A percentile compares a stretch with the other conserved stretches of the same genome.
Evolutionary conservation across 345 rosid species (phyloP).

Genomic region (Anastatica hierochuntica): DNA sequence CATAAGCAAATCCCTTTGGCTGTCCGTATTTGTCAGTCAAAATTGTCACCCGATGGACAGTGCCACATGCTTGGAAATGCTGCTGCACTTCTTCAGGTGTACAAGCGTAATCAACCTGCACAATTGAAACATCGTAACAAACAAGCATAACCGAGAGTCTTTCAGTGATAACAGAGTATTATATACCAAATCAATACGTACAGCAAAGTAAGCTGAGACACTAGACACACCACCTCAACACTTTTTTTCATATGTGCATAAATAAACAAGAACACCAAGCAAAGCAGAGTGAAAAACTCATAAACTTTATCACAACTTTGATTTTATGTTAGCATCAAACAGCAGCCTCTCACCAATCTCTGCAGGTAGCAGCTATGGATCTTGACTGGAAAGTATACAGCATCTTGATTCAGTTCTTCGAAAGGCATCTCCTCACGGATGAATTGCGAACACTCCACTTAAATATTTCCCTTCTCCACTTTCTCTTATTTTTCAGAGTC

Average conservation of each 20-base stretch:
- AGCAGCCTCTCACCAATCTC: conserved; percentile 44
- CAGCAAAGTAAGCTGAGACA: not conserved
- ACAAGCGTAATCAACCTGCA: conserved; percentile 91
- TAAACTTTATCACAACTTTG: no score
- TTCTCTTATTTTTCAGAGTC: conserved; percentile 6
- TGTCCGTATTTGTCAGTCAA: conserved; percentile 89
- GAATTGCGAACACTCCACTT: conserved; percentile 7
- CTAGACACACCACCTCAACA: not conserved
- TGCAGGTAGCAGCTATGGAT: conserved; percentile 29
- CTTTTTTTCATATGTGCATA: not conserved
- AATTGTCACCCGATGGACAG: conserved; percentile 88
- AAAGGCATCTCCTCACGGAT: conserved; percentile 3
- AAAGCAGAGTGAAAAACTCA: conserved; percentile 10
- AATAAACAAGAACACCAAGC: conserved; percentile 1
- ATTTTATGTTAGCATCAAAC: conserved; percentile 27
- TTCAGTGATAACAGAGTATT: not conserved
- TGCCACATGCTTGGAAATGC: conserved; percentile 94
- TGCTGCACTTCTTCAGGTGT: conserved; percentile 99
- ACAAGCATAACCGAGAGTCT: not conserved
- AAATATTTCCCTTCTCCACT: conserved; percentile 1
- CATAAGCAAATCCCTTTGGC: conserved; percentile 97
- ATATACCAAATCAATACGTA: no score
- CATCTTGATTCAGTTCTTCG: conserved; percentile 1
- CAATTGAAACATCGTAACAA: not conserved
- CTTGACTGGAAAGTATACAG: no score